Percentiles rank a stretch among this genome's conserved stretches.
phyloP scores from a whole-genome alignment of 371 early-diverging fungal genomes.

The Choanephora cucurbitarum region DNA sequence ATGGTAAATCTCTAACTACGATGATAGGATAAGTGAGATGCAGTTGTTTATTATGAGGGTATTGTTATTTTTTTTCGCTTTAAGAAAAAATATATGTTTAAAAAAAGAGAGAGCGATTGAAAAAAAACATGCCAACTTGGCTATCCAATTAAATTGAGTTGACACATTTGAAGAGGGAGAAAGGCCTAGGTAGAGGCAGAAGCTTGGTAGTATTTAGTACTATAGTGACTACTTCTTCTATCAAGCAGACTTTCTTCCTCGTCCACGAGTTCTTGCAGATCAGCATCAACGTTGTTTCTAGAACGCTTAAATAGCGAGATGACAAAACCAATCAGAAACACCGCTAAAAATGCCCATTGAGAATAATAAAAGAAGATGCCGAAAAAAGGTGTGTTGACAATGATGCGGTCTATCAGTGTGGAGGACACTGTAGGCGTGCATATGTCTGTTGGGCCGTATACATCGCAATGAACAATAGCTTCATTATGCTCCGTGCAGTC shows the following conservation, averaged over 20 bases:
- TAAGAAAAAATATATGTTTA: too few relatives aligned
- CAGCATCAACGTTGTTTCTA: constrained; percentile 27
- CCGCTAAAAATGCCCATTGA: constrained; percentile 56
- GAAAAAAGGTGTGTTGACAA: constrained; percentile 55
- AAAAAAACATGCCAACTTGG: too few relatives aligned
- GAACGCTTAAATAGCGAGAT: constrained; percentile 20
- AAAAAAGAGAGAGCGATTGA: too few relatives aligned
- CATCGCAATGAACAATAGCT: constrained; percentile 56
- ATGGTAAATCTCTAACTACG: constrained; percentile 6
- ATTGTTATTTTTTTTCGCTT: not conserved
- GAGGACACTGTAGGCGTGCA: constrained; percentile 66
- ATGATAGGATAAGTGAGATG: not conserved
- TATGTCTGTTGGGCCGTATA: constrained; percentile 54
- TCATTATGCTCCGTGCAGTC: constrained; percentile 51
- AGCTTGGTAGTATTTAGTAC: constrained; percentile 7
- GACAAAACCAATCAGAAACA: constrained; percentile 44
- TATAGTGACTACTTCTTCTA: constrained; percentile 12
- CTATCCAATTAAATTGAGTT: too few relatives aligned
- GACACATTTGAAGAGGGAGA: too few relatives aligned
- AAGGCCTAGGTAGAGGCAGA: constrained; percentile 1
- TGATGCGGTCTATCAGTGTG: constrained; percentile 48
- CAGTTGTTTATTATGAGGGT: not conserved
- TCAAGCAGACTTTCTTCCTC: constrained; percentile 27
- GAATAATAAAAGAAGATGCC: constrained; percentile 57
- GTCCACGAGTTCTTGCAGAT: constrained; percentile 27